These are phyloP conservation scores for Aspergillus japonicus DNA, from an alignment of 2,329 filamentous ascomycete species.

Conservation along the genomic window DNA sequence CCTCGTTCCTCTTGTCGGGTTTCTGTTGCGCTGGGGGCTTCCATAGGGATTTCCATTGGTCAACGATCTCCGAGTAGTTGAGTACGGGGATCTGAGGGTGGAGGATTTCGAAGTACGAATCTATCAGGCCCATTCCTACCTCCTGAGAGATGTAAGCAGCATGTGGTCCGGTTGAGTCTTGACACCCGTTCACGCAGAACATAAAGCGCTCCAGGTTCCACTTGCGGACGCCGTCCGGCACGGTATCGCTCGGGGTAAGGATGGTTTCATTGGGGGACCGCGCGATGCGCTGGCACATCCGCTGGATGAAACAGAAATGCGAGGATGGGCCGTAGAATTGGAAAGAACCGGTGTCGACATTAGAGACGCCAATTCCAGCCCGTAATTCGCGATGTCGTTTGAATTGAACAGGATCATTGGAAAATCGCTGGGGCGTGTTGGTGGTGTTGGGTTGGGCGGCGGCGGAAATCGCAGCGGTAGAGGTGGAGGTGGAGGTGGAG, in stretches of 20 bases:
- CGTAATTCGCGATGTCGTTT: conserved; percentile 7
- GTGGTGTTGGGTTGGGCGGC: too few species aligned
- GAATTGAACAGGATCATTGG: neutral
- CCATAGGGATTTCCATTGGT: neutral
- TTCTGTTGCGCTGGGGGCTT: neutral
- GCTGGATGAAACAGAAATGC: conserved; percentile 11
- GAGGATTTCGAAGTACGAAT: neutral
- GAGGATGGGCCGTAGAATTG: conserved; percentile 14
- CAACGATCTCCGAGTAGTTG: neutral
- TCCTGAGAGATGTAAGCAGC: neutral
- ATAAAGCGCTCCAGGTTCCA: conserved; percentile 7
- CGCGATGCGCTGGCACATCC: conserved; percentile 9
- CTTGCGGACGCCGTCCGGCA: conserved; percentile 1
- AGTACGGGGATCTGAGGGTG: conserved; percentile 4
- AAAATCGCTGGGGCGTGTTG: too few species aligned
- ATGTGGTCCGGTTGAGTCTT: too few species aligned
- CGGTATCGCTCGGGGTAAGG: neutral
- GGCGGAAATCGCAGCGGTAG: too few species aligned
- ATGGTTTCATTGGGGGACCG: neutral
- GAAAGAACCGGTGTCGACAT: conserved; percentile 7
- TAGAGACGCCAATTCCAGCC: conserved; percentile 8
- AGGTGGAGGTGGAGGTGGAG: too few species aligned
- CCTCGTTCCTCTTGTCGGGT: neutral
- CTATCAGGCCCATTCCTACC: neutral
- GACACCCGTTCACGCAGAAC: neutral